Base-by-base conservation (phyloP, 164 flowering plant genomes). In the Chimonanthus praecox region DNA sequence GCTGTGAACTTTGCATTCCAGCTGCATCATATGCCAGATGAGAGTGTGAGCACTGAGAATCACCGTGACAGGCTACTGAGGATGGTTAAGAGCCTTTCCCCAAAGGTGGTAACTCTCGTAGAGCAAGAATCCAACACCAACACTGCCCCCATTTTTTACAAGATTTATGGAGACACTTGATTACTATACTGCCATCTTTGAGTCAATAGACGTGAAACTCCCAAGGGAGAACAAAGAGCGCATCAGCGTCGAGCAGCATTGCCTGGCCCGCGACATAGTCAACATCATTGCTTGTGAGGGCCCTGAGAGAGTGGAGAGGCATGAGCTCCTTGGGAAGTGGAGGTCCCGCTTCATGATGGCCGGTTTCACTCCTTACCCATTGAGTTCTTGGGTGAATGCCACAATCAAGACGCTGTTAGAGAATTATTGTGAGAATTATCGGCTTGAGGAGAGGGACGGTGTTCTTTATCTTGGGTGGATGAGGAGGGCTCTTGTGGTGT, bases 1-100 rank as follows among this genome's bases (percentile, higher is more conserved):
- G 94, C 89, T 48, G 94, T 92, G 67, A 90, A 88, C 74, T 92
- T 90, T 63, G 81, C 97, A 13, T 76, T 85, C 60, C 78, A 83
- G 80, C 85, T 92, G 47, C 97, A 92, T 69, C 97, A 92, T 76
- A 79, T 90, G 86, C 90, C 94, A 2, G 97, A 92, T 74, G 97
- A 90, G 80, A 90, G 90, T 48, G 93, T 90, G 10, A 79, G 86
- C 74, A 80, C 82, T 63, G 72, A 73, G n/a, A 92, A 90, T 73
- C 97, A 89, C 33, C 82, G 94, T 62, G 97, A 92, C 80, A 70
- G 92, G 43, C 76, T 92, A 2, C 60, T 90, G 86, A 82, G 93
- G 79, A 58, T 92, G 77, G 86, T 81, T 2, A 92, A 87, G 81
- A 81, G 88, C 82, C 81, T 88, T 74, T 88, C 90, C 21, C 97